Evolutionary conservation across 371 early-diverging fungal species (phyloP).

Genomic region (Thermomucor indicae-seudaticae): DNA sequence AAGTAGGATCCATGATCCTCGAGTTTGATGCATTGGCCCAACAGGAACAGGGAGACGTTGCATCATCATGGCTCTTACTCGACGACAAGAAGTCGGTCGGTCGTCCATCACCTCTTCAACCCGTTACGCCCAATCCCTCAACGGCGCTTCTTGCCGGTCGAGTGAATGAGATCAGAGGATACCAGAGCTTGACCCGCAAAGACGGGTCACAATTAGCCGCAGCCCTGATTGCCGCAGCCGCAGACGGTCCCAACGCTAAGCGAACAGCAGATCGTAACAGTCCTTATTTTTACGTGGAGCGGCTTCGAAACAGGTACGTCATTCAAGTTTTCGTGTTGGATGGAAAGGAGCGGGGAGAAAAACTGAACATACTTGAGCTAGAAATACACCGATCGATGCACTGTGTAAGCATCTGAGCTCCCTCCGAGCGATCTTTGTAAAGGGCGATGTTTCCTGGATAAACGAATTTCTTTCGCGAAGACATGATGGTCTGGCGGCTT

Average conservation of each 20-base stretch:
- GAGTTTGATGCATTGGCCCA: constrained; percentile 46
- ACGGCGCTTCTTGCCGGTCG: too few species aligned
- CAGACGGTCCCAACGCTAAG: constrained; percentile 1
- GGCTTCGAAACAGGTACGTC: constrained; percentile 32
- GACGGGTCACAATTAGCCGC: constrained; percentile 25
- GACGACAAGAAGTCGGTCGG: constrained; percentile 24
- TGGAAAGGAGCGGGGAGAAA: not conserved
- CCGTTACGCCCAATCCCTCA: not conserved
- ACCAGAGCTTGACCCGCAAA: constrained; percentile 31
- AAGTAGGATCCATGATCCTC: constrained; percentile 45
- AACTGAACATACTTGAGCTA: constrained; percentile 4
- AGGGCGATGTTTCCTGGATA: constrained; percentile 55
- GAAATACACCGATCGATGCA: constrained; percentile 32
- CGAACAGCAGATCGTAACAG: constrained; percentile 29
- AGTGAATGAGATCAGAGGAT: too few species aligned
- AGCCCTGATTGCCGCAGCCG: constrained; percentile 7
- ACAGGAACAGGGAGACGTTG: constrained; percentile 19
- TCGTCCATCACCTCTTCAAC: constrained; percentile 1
- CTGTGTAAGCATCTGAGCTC: constrained; percentile 50
- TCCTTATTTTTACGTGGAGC: constrained; percentile 41
- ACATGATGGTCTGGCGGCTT: constrained; percentile 42
- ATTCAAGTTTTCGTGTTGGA: not conserved
- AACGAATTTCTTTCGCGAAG: constrained; percentile 51
- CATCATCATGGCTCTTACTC: constrained; percentile 33
- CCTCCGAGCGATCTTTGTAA: constrained; percentile 44